phyloP scores from a whole-genome alignment of 495 filamentous ascomycete species.

The Penicillium robsamsonii region DNA sequence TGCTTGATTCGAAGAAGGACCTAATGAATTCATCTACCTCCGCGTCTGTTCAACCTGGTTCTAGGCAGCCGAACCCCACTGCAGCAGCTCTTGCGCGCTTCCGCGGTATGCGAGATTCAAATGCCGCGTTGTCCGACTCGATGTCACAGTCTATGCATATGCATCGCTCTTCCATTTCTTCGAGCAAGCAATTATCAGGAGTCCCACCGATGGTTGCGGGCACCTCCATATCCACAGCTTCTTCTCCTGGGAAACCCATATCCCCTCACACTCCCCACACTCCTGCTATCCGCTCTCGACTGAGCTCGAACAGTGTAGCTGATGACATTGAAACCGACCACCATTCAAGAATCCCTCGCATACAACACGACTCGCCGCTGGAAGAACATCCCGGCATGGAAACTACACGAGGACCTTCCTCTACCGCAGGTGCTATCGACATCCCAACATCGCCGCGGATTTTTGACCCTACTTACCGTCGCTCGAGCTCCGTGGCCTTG shows the following conservation, averaged over 20 bases:
- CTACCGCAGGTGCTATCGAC: constrained; percentile 67
- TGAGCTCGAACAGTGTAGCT: constrained; percentile 84
- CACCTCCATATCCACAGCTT: constrained; percentile 78
- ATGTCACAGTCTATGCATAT: constrained; percentile 81
- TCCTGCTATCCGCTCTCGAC: constrained; percentile 85
- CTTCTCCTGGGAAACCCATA: constrained; percentile 86
- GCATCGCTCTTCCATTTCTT: constrained; percentile 78
- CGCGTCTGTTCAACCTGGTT: constrained; percentile 54
- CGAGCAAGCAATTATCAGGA: constrained; percentile 78
- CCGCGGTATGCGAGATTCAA: constrained; percentile 80
- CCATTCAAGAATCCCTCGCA: constrained; percentile 25
- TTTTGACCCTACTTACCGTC: constrained; percentile 58
- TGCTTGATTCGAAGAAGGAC: constrained; percentile 78
- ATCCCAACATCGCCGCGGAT: constrained; percentile 75
- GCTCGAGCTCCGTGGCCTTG: constrained; percentile 78
- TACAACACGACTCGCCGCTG: constrained; percentile 35
- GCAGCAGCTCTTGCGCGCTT: constrained; percentile 72
- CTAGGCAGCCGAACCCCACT: constrained; percentile 54
- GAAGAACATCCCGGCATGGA: constrained; percentile 40
- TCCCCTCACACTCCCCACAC: constrained; percentile 94
- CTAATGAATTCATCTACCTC: constrained; percentile 63
- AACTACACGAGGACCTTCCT: constrained; percentile 44
- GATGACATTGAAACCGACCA: constrained; percentile 56
- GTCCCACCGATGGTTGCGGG: constrained; percentile 82
- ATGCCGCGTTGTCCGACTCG: constrained; percentile 80